Conservation (phyloP, 2,329 filamentous ascomycete species). For the Neopestalotiopsis sp. region DNA sequence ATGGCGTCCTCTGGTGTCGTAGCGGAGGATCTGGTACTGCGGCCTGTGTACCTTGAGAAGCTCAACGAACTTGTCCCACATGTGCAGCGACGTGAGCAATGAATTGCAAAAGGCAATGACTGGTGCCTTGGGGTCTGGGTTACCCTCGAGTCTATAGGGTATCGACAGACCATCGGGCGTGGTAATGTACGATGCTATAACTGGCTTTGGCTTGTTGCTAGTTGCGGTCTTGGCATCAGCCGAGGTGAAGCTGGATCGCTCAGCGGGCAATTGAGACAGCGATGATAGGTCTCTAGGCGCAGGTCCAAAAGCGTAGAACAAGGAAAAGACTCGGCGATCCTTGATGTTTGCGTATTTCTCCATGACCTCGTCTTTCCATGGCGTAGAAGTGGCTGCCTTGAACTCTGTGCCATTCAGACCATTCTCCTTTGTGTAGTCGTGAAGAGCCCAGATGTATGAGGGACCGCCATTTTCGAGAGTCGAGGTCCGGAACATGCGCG, state of each 20-base stretch:
- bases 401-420: constrained; percentile 70
- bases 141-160: constrained; percentile 79
- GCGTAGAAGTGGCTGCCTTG: constrained; percentile 66
- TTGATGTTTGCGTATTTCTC: constrained; percentile 62
- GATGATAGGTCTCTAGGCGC: constrained; percentile 71
- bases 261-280: constrained; percentile 55
- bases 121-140: constrained; percentile 68
- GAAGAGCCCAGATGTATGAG: constrained; percentile 68
- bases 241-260: constrained; percentile 55
- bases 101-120: constrained; percentile 81
- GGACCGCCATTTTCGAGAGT: constrained; percentile 57
- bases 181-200: constrained; percentile 71
- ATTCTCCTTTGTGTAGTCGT: constrained; percentile 74
- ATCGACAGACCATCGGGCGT: constrained; percentile 72
- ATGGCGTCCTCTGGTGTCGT: constrained; percentile 75
- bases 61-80: constrained; percentile 79
- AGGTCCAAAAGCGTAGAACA: constrained; percentile 82
- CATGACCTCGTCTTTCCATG: constrained; percentile 65
- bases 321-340: constrained; percentile 66
- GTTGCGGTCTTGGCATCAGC: constrained; percentile 63
- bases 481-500: constrained; percentile 72
- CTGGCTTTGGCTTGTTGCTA: constrained; percentile 53
- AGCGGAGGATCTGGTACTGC: constrained; percentile 76
- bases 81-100: constrained; percentile 76
- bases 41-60: constrained; percentile 65